These are phyloP conservation scores for Uronychia setigera DNA, from an alignment of 73 alveolate species.

Conservation along the genomic window DNA sequence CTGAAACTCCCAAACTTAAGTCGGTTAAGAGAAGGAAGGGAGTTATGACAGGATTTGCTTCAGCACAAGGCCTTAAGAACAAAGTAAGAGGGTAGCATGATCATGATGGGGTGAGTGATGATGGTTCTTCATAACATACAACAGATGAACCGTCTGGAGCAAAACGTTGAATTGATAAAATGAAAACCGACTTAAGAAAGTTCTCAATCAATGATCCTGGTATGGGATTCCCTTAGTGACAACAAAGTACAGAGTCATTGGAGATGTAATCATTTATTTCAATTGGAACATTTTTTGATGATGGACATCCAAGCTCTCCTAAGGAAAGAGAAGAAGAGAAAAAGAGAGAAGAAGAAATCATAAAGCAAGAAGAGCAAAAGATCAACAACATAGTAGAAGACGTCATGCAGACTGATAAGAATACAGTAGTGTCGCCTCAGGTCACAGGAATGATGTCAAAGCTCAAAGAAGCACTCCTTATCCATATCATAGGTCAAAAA, in stretches of 20 bases:
- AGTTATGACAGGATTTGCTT: background rate
- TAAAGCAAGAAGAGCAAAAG: background rate
- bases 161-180: background rate
- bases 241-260: too few relatives aligned
- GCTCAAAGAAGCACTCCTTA: background rate
- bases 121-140: too few relatives aligned
- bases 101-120: too few relatives aligned
- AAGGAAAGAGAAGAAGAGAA: background rate
- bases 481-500: background rate
- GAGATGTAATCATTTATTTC: background rate
- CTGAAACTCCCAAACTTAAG: background rate
- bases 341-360: background rate
- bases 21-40: background rate
- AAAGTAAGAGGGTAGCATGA: too few relatives aligned
- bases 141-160: too few relatives aligned
- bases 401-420: background rate
- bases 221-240: too few relatives aligned
- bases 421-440: background rate
- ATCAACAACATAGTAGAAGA: background rate
- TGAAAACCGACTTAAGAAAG: background rate
- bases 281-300: background rate
- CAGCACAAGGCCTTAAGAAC: too few relatives aligned
- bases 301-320: background rate
- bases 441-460: background rate
- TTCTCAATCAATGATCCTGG: background rate